These are phyloP conservation scores for Chalara sp. DNA, from an alignment of 2,329 filamentous ascomycete species.

Conservation along the genomic window DNA sequence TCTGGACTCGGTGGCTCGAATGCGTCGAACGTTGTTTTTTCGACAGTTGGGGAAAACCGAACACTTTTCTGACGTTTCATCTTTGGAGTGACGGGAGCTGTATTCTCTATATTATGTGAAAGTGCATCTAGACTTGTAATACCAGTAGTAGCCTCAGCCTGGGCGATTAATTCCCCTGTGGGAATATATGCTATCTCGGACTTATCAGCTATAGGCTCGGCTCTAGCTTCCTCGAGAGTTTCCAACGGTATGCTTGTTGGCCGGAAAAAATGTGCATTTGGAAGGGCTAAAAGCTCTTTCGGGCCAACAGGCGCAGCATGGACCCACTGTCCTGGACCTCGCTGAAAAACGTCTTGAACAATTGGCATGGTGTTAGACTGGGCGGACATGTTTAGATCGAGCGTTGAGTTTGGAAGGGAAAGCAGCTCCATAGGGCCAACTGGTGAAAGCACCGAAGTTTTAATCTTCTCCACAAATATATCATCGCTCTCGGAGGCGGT, in stretches of 20 bases:
- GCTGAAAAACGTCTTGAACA: too few relatives aligned
- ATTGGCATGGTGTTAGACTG: neutral
- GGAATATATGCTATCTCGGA: neutral
- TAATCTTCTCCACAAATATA: neutral
- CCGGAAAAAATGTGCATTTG: slow-evolving; percentile 30
- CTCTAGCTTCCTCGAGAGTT: neutral
- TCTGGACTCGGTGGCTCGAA: slow-evolving; percentile 30
- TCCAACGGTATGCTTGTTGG: neutral
- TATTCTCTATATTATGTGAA: neutral
- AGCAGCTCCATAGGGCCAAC: slow-evolving; percentile 35
- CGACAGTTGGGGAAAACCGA: slow-evolving; percentile 61
- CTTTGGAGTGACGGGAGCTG: slow-evolving; percentile 11
- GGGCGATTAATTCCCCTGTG: neutral
- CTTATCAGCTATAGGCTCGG: neutral
- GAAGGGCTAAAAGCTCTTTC: slow-evolving; percentile 41
- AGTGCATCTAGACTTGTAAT: neutral
- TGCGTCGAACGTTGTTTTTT: slow-evolving; percentile 56
- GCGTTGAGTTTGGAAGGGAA: slow-evolving; percentile 45
- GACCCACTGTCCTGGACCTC: neutral
- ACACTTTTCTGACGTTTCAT: slow-evolving; percentile 55
- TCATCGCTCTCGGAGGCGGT: slow-evolving; percentile 24
- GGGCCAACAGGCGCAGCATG: slow-evolving; percentile 16
- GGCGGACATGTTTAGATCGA: slow-evolving; percentile 23
- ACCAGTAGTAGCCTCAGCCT: neutral
- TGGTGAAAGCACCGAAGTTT: slow-evolving; percentile 8